Conservation (phyloP, 257 asterid genomes). For the Forsythia suspensa region DNA sequence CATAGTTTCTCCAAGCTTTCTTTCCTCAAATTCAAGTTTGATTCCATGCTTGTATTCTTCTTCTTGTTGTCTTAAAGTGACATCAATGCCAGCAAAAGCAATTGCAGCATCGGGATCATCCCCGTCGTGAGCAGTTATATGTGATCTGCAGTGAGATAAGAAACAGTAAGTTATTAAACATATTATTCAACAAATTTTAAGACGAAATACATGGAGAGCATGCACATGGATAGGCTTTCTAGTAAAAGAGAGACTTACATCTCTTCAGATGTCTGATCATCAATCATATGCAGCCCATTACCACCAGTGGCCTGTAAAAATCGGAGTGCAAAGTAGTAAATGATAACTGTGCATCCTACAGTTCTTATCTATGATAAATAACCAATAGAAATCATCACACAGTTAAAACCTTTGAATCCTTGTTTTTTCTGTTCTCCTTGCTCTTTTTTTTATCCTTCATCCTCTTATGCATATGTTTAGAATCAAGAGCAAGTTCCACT, state of each 20-base stretch:
- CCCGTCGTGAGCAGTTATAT: slow-evolving; percentile 44
- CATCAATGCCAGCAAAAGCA: slow-evolving; percentile 44
- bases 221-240: slow-evolving; percentile 9
- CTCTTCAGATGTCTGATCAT: slow-evolving; percentile 52
- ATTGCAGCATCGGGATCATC: slow-evolving; percentile 40
- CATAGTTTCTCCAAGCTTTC: slow-evolving; percentile 93
- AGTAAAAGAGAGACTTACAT: slow-evolving; percentile 45
- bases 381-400: not conserved
- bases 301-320: slow-evolving; percentile 53
- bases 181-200: not conserved
- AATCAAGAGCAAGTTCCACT: slow-evolving; percentile 87
- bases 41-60: slow-evolving; percentile 55
- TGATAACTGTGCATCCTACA: too few species aligned
- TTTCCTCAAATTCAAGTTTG: slow-evolving; percentile 96
- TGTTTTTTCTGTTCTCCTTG: slow-evolving; percentile 64
- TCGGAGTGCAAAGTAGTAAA: not conserved
- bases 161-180: not conserved
- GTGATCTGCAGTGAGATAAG: slow-evolving; percentile 55
- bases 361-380: too few species aligned
- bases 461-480: slow-evolving; percentile 64
- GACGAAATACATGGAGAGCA: slow-evolving; percentile 22
- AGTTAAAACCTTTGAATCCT: slow-evolving; percentile 76
- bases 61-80: slow-evolving; percentile 47
- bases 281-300: slow-evolving; percentile 43
- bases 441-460: slow-evolving; percentile 75